Base-by-base conservation (phyloP, 2,329 filamentous ascomycete genomes). In the Elsinoe arachidis region DNA sequence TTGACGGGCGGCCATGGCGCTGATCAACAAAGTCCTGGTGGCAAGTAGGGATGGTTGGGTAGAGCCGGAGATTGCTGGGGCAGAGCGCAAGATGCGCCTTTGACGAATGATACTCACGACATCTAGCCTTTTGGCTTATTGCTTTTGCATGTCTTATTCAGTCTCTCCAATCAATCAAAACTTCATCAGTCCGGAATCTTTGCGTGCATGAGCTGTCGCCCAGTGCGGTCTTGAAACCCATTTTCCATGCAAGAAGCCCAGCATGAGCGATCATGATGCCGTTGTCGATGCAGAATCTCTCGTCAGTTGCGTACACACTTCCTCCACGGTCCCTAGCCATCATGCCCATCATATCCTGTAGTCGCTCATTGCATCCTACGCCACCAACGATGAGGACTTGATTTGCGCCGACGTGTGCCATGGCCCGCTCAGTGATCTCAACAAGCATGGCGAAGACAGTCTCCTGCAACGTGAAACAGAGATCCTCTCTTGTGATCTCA, bases 191-290 rank as follows among this genome's bases (percentile, higher is more conserved):
- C 59, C 76, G 68, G 61, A 77, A 79, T 14, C 76, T 66, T 60
- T 79, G 76, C 37, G 76, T 78, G 60, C 72, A 96, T 11, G 87
- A 89, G 64, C 87, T 92, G 44, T 96, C 88, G 61, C 86, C 84
- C 47, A 97, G 70, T 6, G 80, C 74, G 1, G 90, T 96, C 59
- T 74, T 78, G 68, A 90, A 90, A 1, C 92, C 92, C 14, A 84
- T 91, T 70, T 85, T 79, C 69, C 87, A 93, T 1, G 91, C 91
- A 66, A 96, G 70, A 65, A 99, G 73, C 1, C 93, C 93, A 1
- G 93, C 93, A 71, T 99, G 92, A 1, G 93, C 93, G 75, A 99
- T 99, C 93, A 99, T 99, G 69, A 99, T 97, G 51, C 93, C 93
- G 67, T 99, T 99, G 73, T 99, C 93, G 65, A 99, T 99, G 70